phyloP scores from a whole-genome alignment of 257 asterid genomes.

The Petunia secreta region DNA sequence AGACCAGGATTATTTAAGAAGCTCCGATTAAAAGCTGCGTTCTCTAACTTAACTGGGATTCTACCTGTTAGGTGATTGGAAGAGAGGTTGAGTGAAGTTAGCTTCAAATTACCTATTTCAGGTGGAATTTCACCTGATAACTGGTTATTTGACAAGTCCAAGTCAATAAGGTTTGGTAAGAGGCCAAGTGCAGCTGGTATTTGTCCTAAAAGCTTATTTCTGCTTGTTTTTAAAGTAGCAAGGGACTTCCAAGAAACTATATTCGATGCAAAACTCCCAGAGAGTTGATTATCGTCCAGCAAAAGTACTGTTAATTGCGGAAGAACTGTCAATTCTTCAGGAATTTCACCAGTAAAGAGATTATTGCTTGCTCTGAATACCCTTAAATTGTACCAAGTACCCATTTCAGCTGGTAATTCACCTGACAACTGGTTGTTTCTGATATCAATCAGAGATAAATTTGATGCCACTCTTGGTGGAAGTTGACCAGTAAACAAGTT shows the following conservation, averaged over 20 bases:
- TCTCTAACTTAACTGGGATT: not conserved
- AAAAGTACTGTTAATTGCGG: not conserved
- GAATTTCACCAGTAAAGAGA: conserved; percentile 4
- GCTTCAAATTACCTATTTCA: not conserved
- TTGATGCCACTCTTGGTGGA: conserved; percentile 16
- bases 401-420: not conserved
- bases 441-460: conserved; percentile 17
- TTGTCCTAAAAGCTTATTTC: not conserved
- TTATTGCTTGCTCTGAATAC: conserved; percentile 16
- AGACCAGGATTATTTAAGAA: conserved; percentile 19
- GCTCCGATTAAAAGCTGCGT: not conserved
- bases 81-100: not conserved
- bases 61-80: conserved; percentile 4
- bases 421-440: conserved; percentile 14
- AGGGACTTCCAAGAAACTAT: conserved; percentile 7
- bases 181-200: conserved; percentile 6
- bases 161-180: conserved; percentile 3
- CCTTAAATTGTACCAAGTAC: not conserved
- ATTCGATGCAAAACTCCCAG: not conserved
- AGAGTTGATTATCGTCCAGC: not conserved
- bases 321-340: conserved; percentile 9
- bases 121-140: conserved; percentile 20
- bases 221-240: not conserved
- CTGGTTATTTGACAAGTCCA: conserved; percentile 6
- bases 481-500: conserved; percentile 17